Evolutionary conservation across 352 stramenopile genomes (phyloP), one percentile per base, ranked within the genome.

Genomic region (Thraustotheca clavata): DNA sequence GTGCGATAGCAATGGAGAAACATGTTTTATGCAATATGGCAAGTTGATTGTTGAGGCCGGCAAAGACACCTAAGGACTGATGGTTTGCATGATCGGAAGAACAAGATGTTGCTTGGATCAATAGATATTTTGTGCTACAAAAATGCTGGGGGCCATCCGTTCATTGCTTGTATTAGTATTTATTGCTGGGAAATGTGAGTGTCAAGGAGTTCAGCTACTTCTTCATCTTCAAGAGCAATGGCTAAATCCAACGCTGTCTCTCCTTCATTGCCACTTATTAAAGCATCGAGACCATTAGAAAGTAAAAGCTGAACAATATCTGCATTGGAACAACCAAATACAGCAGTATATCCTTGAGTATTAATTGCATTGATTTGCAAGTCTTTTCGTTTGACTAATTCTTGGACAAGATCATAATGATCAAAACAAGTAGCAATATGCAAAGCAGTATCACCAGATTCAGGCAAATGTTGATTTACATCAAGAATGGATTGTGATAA

Each of bases 401-500:
- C 62, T 63, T 89, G 72, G 26, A 89, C 82, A n/a, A 94, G 78
- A 20, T 87, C 76, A 40, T 88, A 71, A 76, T 88, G 91, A 60
- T 91, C 85, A 54, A 89, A 91, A 76, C 91, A 91, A 16, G 88
- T 75, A 34, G 80, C 81, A 24, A 91, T 77, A 65, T 91, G 84
- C 27, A 94, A 70, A 67, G 82, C 80, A 31, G 80, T 72, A 62
- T 94, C 85, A 8, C 83, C 84, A 3, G 67, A 79, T 8, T 73
- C 76, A 0, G 82, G 80, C 16, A 89, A 59, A 36, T 76, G 67
- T 33, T 86, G 88, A 70, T 89, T 89, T 24, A 91, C 54, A 60
- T 91, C 76, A 38, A 88, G 77, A 38, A 22, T 26, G 3, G 68
- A 79, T 20, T 78, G 66, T 11, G 76, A 76, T 26, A 94, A 55